Percentiles rank a stretch among this genome's conserved stretches.
Conservation (phyloP, 768 basidiomycete genomes). For the Hericium alpestre region DNA sequence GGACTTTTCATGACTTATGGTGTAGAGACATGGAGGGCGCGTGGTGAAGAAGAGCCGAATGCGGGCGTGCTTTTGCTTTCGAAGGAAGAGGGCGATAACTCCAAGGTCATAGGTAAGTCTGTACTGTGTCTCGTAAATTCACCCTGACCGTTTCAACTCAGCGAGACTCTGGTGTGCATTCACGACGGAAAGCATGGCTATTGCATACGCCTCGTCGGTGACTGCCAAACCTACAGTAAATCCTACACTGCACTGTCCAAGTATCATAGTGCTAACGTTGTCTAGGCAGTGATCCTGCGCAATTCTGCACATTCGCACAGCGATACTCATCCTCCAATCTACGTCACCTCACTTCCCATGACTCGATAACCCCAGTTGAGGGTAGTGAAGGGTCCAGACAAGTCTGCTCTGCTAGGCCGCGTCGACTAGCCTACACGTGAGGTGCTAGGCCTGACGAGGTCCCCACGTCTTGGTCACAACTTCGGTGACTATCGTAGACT, state of each 20-base stretch:
- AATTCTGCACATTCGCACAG: conserved; percentile 13
- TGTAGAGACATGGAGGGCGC: conserved; percentile 26
- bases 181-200: conserved; percentile 74
- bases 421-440: too few relatives aligned
- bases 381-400: too few relatives aligned
- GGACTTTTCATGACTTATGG: not conserved
- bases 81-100: conserved; percentile 27
- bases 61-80: conserved; percentile 57
- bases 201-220: conserved; percentile 53
- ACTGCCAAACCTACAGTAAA: conserved; percentile 49
- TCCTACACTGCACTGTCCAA: not conserved
- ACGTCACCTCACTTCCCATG: conserved; percentile 43
- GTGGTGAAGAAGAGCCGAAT: conserved; percentile 36
- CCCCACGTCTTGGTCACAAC: not conserved
- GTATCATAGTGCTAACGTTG: not conserved
- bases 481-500: conserved; percentile 5
- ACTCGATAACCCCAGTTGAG: too few relatives aligned
- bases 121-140: not conserved
- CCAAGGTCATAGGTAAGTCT: conserved; percentile 1
- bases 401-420: too few relatives aligned
- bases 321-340: conserved; percentile 30
- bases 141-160: conserved; percentile 14
- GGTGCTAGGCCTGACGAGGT: too few relatives aligned
- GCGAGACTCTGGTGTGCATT: conserved; percentile 78
- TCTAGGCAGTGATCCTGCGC: conserved; percentile 28